Percentiles rank a stretch among this genome's conserved stretches.
Evolutionary conservation across 768 basidiomycete genomes (phyloP).

Genomic region (Xerocomellus intermedius): DNA sequence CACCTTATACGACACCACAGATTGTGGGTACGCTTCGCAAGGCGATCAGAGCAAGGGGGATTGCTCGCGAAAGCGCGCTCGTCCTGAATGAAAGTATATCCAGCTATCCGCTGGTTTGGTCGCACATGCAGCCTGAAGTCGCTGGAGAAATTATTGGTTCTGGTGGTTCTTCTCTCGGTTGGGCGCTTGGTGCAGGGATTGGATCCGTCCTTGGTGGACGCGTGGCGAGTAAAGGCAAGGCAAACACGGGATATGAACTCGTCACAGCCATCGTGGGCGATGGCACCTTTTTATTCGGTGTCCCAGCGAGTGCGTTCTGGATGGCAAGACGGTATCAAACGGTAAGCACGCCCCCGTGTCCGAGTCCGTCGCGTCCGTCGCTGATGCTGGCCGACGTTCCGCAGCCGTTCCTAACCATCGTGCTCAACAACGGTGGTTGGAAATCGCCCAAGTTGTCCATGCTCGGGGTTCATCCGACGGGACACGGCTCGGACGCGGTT

Average conservation of each 20-base stretch:
- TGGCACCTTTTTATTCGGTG: slow-evolving; percentile 65
- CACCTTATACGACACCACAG: slow-evolving; percentile 41
- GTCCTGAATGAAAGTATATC: slow-evolving; percentile 65
- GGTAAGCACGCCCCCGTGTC: slow-evolving; percentile 34
- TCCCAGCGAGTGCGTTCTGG: slow-evolving; percentile 68
- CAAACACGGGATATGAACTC: slow-evolving; percentile 44
- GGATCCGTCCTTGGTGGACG: slow-evolving; percentile 52
- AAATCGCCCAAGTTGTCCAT: slow-evolving; percentile 63
- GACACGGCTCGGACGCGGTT: slow-evolving; percentile 45
- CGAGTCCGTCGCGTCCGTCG: no score
- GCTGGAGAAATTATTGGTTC: slow-evolving; percentile 54
- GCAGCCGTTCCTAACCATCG: slow-evolving; percentile 68
- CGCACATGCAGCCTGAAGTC: slow-evolving; percentile 51
- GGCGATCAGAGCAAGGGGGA: slow-evolving; percentile 31
- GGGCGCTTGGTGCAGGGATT: slow-evolving; percentile 63
- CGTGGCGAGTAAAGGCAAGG: slow-evolving; percentile 19
- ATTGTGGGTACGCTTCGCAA: slow-evolving; percentile 49
- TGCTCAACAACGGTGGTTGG: slow-evolving; percentile 75
- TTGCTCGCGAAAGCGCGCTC: slow-evolving; percentile 42
- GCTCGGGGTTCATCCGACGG: slow-evolving; percentile 61
- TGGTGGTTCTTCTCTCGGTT: slow-evolving; percentile 68
- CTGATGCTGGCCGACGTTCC: not conserved
- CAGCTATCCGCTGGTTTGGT: slow-evolving; percentile 54
- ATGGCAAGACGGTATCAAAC: slow-evolving; percentile 68
- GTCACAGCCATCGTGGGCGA: slow-evolving; percentile 64